Percentiles rank a stretch among this genome's conserved stretches.
Conservation (phyloP, 768 basidiomycete species). For the Kwoniella mangroviensis region DNA sequence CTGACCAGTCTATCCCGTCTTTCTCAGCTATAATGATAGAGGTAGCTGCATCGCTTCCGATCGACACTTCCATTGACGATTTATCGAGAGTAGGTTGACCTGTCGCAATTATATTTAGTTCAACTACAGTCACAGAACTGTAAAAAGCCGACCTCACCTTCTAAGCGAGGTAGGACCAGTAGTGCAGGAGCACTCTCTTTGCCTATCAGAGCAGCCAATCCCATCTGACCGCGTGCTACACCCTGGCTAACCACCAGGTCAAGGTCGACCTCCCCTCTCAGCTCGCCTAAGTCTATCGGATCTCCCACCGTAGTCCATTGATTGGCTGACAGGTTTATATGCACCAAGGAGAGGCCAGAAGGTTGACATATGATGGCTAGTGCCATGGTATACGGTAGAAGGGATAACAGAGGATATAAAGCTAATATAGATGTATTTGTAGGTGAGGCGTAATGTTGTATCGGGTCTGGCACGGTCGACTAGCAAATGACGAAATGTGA, state of each 20-base stretch:
- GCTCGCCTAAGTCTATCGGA: constrained; percentile 16
- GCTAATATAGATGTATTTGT: constrained; percentile 26
- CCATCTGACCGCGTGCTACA: constrained; percentile 32
- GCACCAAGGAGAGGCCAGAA: constrained; percentile 19
- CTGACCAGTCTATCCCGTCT: constrained; percentile 35
- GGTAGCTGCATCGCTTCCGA: constrained; percentile 27
- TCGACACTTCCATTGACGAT: not conserved
- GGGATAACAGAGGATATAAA: constrained; percentile 25
- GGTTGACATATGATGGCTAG: constrained; percentile 26
- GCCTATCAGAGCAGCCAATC: constrained; percentile 29
- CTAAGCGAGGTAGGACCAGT: constrained; percentile 26
- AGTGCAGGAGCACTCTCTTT: constrained; percentile 19
- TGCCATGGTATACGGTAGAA: constrained; percentile 22
- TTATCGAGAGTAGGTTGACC: constrained; percentile 7
- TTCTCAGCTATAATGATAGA: constrained; percentile 31
- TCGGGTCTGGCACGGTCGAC: constrained; percentile 5
- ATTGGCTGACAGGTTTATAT: constrained; percentile 30
- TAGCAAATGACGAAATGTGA: not conserved
- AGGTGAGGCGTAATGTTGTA: constrained; percentile 8
- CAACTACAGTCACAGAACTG: not conserved
- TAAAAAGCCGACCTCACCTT: constrained; percentile 13
- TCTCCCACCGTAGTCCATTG: constrained; percentile 20
- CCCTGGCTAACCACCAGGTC: constrained; percentile 30
- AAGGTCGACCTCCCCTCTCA: constrained; percentile 8
- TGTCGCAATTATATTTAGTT: not conserved